Evolutionary conservation across 495 filamentous ascomycete genomes (phyloP).

Genomic region (Aspergillus leporis): DNA sequence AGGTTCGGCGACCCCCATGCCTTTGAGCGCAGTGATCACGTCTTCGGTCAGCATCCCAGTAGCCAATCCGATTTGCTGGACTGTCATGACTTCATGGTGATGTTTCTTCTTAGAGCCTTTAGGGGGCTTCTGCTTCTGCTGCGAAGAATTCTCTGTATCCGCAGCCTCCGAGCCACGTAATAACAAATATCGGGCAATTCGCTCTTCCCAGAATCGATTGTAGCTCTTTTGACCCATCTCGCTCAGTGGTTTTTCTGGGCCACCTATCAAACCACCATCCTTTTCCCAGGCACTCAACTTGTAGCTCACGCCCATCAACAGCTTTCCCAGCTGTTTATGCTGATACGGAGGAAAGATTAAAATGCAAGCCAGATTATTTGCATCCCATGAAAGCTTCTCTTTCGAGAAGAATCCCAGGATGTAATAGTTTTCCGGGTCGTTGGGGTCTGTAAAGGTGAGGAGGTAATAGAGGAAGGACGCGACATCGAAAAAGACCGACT

Average conservation of each 20-base stretch:
- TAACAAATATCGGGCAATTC: conserved; percentile 65
- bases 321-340: conserved; percentile 78
- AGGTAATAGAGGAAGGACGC: conserved; percentile 94
- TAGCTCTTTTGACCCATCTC: conserved; percentile 81
- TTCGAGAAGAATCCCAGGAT: conserved; percentile 97
- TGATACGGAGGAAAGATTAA: conserved; percentile 96
- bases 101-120: conserved; percentile 39
- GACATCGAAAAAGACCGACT: conserved; percentile 97
- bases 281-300: conserved; percentile 81
- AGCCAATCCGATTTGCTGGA: conserved; percentile 56
- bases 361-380: conserved; percentile 97
- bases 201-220: conserved; percentile 77
- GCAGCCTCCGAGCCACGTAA: conserved; percentile 36
- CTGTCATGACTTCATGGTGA: conserved; percentile 45
- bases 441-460: conserved; percentile 55
- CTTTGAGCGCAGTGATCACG: conserved; percentile 72
- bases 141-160: conserved; percentile 26
- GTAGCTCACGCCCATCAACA: conserved; percentile 92
- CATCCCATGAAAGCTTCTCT: conserved; percentile 98
- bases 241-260: conserved; percentile 90
- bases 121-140: conserved; percentile 30
- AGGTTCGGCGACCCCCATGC: conserved; percentile 73
- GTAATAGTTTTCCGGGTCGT: conserved; percentile 37
- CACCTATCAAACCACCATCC: conserved; percentile 68
- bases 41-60: conserved; percentile 85